Evolutionary conservation across 768 basidiomycete genomes (phyloP), one percentile per base, ranked within the genome.

Genomic region (Russula abietina): DNA sequence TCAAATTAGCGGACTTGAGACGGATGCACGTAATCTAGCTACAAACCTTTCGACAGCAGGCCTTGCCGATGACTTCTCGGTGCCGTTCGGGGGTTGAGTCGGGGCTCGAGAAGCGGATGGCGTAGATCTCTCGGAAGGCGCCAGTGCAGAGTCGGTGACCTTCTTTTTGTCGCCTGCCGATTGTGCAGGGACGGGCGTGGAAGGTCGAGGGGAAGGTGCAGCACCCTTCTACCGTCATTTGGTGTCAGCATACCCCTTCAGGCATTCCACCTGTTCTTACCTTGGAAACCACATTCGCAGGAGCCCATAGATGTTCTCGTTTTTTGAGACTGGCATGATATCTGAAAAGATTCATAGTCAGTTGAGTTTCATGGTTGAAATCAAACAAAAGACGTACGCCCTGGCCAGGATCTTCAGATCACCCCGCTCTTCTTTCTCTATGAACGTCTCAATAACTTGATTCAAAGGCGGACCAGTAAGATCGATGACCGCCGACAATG

Each of bases 361-460:
- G 70, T 54, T 28, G 43, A 38, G 41, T 19, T 45, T 51, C 22
- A 33, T 26, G 7, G n/a, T 54, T 46, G 16, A 48, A n/a, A 38
- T 26, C 62, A 28, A 53, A 57, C 55, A 33, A 45, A 26, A 1
- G 32, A 75, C 86, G 70, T 75, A 91, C 85, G 90, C 87, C 74
- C 82, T 78, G 6, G 85, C 89, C 30, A 93, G 76, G 64, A 91
- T 87, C 73, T 91, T 91, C 39, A 93, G 75, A 70, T 93, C 89
- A n/a, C 85, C 86, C 9, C 93, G 84, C 65, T 88, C 85, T 73
- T 96, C 93, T 24, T 77, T 83, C 68, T 85, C 84, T 24, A 91
- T 69, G 66, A 91, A 82, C 32, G 79, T 78, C 67, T 88, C 81
- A 66, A 95, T 82, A 5, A 83, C 81, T 24, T 72, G 73, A 67